Evolutionary conservation across 2,329 filamentous ascomycete species (phyloP), one percentile per base, ranked within the genome.

Genomic region (Epichloe sibirici): DNA sequence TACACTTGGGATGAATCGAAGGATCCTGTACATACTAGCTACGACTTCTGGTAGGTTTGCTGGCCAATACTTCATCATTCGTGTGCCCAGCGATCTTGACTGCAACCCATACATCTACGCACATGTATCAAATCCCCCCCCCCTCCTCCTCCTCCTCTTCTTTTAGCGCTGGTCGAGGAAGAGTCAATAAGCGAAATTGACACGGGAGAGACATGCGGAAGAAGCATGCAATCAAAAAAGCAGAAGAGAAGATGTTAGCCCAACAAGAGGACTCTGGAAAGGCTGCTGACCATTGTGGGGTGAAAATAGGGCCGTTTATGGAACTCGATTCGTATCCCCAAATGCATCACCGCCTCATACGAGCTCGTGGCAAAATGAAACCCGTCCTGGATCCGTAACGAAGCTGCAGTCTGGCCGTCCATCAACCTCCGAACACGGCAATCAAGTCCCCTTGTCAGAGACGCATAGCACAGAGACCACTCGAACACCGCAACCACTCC

Each of bases 11-110:
- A 90, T 66, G 84, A 87, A 58, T 75, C 78, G 13, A 66, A 63
- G 53, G 67, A 68, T 28, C 79, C 79, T 11, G 72, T 77, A 52
- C 81, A 83, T 63, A 78, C 79, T 49, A 88, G 83, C 61, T 96
- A 95, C 69, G 89, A 94, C 66, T 90, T 90, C 72, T 97, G 90
- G 89, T 82, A 72, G 61, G 69, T 56, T 49, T 17, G 34, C 49
- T 37, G 39, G 31, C 9, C 31, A 31, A 11, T 11, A 31, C 31
- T 11, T 31, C 31, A 31, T 4, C 31, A 31, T 11, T 31, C 9
- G 31, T 31, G 31, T 31, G 31, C 9, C 31, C 31, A 31, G 31
- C 31, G 8, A 31, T 21, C 11, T 25, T 44, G 21, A 17, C 42
- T 44, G 13, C 38, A n/a, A 39, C 12, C 12, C 37, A n/a, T n/a